Base-by-base conservation (phyloP, 345 rosid species). In the Trapa incisa region DNA sequence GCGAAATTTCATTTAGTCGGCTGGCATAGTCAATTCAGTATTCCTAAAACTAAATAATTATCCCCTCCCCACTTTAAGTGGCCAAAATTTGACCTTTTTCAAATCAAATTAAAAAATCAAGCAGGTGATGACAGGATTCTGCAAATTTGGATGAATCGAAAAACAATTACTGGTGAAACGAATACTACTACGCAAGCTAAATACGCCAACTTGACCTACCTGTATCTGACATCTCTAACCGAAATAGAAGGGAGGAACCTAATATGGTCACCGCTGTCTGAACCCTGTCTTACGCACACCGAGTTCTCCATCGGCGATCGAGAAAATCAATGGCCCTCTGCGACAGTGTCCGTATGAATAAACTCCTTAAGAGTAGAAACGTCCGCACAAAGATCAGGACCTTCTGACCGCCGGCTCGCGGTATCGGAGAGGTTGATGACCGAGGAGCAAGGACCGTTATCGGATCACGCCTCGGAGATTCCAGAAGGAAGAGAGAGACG, bases 141-240 rank as follows among this genome's bases (percentile, higher is more conserved):
- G 60, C 35, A 2, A 54, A n/a, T 22, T 22, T 6, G 9, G 60
- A n/a, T 16, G 53, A 47, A 15, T 11, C 3, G 14, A 0, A 50
- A 17, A 5, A 50, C 17, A 54, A 54, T n/a, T 22, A 54, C 35
- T n/a, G 32, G 33, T n/a, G 60, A 22, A 54, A 6, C 58, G 2
- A 7, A n/a, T n/a, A 5, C 60, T n/a, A 16, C 60, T 22, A n/a
- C 35, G 33, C 60, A n/a, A 54, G 60, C 60, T n/a, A n/a, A n/a
- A 54, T 1, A 22, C 10, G 29, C 33, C 29, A 37, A 22, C 29
- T 22, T 17, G 12, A 29, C 9, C 17, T 64, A 64, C 66, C 66
- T 64, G 66, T 64, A 64, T 37, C 66, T 38, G 47, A 64, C 66
- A 64, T 64, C 66, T 38, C 29, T 64, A 33, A 64, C 47, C 17